These are phyloP conservation scores for Posidonia australis DNA, from an alignment of 106 monocot genomes.

Conservation along the genomic window DNA sequence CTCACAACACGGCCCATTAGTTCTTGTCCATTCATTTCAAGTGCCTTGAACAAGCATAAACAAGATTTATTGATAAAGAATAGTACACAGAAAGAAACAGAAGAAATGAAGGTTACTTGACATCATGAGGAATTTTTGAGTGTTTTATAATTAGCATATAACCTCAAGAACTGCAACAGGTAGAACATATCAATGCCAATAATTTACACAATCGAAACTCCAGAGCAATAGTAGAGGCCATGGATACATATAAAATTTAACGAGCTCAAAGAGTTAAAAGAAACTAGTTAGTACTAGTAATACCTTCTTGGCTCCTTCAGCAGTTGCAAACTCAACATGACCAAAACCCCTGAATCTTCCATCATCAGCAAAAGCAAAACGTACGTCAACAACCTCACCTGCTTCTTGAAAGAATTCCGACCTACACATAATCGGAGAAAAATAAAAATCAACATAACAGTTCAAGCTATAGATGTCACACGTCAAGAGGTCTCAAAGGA, in stretches of 20 bases:
- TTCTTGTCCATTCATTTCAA: constrained; percentile 56
- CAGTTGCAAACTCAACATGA: constrained; percentile 78
- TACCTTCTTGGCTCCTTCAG: constrained; percentile 54
- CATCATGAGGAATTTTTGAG: no score
- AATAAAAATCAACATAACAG: neutral
- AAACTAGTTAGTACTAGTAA: no score
- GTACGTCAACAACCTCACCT: constrained; percentile 64
- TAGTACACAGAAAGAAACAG: no score
- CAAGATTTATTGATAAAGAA: neutral
- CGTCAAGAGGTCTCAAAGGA: no score
- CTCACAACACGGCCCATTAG: constrained; percentile 58
- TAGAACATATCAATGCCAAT: no score
- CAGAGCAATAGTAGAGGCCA: no score
- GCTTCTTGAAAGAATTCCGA: constrained; percentile 63
- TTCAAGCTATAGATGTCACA: neutral
- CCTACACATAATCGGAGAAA: constrained; percentile 14
- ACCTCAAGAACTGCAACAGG: neutral
- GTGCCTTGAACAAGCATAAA: constrained; percentile 32
- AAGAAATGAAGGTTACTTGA: no score
- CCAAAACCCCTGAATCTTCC: constrained; percentile 64
- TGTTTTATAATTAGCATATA: no score
- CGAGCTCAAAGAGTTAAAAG: no score
- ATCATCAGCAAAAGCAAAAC: constrained; percentile 48
- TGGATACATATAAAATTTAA: no score
- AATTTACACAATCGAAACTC: no score